Percentiles rank a stretch among this genome's conserved stretches.
These are phyloP conservation scores for Nicotiana undulata DNA, from an alignment of 257 asterid genomes.

Conservation along the genomic window DNA sequence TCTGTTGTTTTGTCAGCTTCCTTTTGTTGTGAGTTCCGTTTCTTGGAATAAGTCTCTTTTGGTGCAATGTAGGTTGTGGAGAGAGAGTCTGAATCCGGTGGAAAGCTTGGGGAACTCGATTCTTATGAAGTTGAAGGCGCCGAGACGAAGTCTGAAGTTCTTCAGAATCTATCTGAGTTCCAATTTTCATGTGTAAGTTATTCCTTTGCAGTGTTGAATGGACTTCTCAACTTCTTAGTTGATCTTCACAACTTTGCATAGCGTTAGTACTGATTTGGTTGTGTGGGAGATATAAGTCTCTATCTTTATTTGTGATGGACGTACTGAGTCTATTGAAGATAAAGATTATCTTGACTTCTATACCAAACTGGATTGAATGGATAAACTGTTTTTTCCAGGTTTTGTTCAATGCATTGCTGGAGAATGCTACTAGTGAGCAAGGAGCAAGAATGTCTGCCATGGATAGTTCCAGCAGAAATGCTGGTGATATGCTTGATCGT, in stretches of 20 bases:
- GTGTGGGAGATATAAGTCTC: background rate
- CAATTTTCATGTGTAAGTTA: conserved; percentile 79
- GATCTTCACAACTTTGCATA: background rate
- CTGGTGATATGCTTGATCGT: conserved; percentile 98
- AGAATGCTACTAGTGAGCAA: conserved; percentile 98
- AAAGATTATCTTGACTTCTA: background rate
- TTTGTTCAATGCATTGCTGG: conserved; percentile 79
- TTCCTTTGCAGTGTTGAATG: background rate
- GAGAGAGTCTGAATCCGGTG: conserved; percentile 92
- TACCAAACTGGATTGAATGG: background rate
- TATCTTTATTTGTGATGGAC: background rate
- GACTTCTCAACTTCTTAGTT: background rate
- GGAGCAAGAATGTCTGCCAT: conserved; percentile 99
- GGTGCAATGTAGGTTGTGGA: conserved; percentile 47
- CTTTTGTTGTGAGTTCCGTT: background rate
- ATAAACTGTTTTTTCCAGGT: conserved; percentile 35
- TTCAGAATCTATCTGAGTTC: conserved; percentile 86
- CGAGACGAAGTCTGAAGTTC: conserved; percentile 86
- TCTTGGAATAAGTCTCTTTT: conserved; percentile 2
- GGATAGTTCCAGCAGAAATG: conserved; percentile 99
- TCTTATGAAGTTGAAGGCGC: conserved; percentile 89
- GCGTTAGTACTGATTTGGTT: background rate
- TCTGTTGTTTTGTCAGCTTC: background rate
- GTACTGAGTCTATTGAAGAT: background rate
- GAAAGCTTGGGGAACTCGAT: conserved; percentile 81